Base-by-base conservation (phyloP, 2,329 filamentous ascomycete species). In the Talaromyces atroroseus region DNA sequence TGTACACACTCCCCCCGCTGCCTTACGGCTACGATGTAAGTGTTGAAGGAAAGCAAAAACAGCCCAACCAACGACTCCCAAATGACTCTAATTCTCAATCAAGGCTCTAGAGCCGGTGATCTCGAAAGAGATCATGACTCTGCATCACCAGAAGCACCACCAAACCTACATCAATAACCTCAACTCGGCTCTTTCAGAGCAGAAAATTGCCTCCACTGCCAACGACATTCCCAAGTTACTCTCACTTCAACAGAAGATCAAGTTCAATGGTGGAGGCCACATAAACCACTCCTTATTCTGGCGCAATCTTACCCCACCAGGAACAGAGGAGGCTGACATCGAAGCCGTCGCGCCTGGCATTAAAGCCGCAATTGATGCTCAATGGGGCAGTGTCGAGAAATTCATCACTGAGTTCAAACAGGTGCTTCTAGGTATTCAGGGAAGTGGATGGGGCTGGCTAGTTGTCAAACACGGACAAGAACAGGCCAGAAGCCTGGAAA, bases 201-300 rank as follows among this genome's bases (percentile, higher is more conserved):
- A 88, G 61, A 74, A 78, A 52, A 72, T 78, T 4, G 84, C 86
- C 16, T 74, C 81, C 2, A 69, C 77, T 23, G 74, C 79, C 42
- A 77, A 78, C 61, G 82, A 90, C 62, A 79, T 89, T 54, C 76
- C 82, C 4, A 74, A 79, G 3, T 85, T 90, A 63, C 82, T 90
- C 56, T 75, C 81, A 18, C 80, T 90, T n/a, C 85, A 88, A 64
- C 76, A 80, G 18, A 82, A 82, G 60, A 85, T 95, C 76, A 88
- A 87, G 66, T 96, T 95, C 81, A 90, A 95, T 71, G 91, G 88
- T 49, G 92, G 92, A 45, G 92, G 92, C 6, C 91, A 96, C 78
- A 87, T 95, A 75, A 96, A 96, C 78, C 92, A 96, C 79, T 86
- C 84, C 0, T 83, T 96, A 36, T 96, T 96, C 80, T 96, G 91